A percentile compares a stretch with the other conserved stretches of the same genome.
phyloP scores from a whole-genome alignment of 352 stramenopile species.

The Phytophthora sp. region DNA sequence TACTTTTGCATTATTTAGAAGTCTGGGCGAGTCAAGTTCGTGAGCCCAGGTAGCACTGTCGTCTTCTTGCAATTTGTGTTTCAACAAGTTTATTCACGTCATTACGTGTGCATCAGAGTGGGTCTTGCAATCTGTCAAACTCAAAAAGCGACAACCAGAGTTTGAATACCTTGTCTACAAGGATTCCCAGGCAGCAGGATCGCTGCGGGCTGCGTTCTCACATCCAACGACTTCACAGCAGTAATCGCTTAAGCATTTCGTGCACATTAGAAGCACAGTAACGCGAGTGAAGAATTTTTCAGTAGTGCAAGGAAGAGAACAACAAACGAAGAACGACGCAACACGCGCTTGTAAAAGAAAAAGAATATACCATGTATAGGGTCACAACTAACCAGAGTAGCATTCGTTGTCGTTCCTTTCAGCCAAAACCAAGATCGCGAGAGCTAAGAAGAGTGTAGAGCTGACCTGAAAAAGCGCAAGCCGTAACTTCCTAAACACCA shows the following conservation, averaged over 20 bases:
- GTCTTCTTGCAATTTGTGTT: background rate
- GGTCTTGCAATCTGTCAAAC: slow-evolving; percentile 79
- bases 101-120: slow-evolving; percentile 52
- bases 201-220: slow-evolving; percentile 28
- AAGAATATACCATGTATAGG: slow-evolving; percentile 53
- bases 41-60: slow-evolving; percentile 73
- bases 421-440: slow-evolving; percentile 33
- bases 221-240: slow-evolving; percentile 3
- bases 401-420: slow-evolving; percentile 44
- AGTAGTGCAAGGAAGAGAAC: no score
- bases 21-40: slow-evolving; percentile 64
- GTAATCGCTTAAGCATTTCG: background rate
- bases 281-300: no score
- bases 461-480: slow-evolving; percentile 10
- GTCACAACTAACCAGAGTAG: slow-evolving; percentile 56
- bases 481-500: slow-evolving; percentile 19
- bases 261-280: no score
- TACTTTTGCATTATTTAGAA: slow-evolving; percentile 1
- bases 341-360: slow-evolving; percentile 30
- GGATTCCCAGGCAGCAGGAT: slow-evolving; percentile 24
- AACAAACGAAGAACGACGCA: slow-evolving; percentile 2
- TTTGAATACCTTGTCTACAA: slow-evolving; percentile 84
- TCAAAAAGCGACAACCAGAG: slow-evolving; percentile 63
- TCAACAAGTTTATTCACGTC: background rate
- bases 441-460: slow-evolving; percentile 15